Evolutionary conservation across 371 early-diverging fungal genomes (phyloP).

Genomic region (Lichtheimia ramosa): DNA sequence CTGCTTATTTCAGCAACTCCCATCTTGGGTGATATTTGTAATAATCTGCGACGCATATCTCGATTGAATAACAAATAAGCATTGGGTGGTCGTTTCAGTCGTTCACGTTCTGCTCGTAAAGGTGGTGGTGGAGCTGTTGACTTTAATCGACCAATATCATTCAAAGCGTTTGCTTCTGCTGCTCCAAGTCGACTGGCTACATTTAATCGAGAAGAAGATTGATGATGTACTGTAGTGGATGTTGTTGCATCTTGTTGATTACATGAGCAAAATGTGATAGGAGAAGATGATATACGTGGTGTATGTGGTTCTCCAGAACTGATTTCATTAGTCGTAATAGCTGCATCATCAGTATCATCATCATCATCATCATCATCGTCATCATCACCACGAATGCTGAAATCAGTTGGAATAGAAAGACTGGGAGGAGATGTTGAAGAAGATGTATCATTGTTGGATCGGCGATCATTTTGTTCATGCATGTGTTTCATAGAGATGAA

Average conservation of each 20-base stretch:
- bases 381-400: background rate
- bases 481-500: conserved; percentile 23
- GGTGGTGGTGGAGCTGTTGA: conserved; percentile 1
- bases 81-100: conserved; percentile 65
- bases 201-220: too few relatives aligned
- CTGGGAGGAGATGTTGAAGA: background rate
- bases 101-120: conserved; percentile 10
- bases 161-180: too few relatives aligned
- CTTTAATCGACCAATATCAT: too few relatives aligned
- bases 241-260: too few relatives aligned
- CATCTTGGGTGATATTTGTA: conserved; percentile 54
- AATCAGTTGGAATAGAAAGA: background rate
- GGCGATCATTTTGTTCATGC: conserved; percentile 3
- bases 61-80: conserved; percentile 65
- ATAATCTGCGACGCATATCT: conserved; percentile 55
- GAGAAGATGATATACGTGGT: too few relatives aligned
- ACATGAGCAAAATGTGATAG: too few relatives aligned
- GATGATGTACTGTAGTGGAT: too few relatives aligned
- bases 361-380: background rate
- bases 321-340: too few relatives aligned
- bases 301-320: too few relatives aligned
- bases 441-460: background rate
- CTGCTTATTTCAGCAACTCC: conserved; percentile 59
- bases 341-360: too few relatives aligned
- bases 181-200: too few relatives aligned